Conservation (phyloP, 2,329 filamentous ascomycete genomes). For the Chrysoporthe deuterocubensis region DNA sequence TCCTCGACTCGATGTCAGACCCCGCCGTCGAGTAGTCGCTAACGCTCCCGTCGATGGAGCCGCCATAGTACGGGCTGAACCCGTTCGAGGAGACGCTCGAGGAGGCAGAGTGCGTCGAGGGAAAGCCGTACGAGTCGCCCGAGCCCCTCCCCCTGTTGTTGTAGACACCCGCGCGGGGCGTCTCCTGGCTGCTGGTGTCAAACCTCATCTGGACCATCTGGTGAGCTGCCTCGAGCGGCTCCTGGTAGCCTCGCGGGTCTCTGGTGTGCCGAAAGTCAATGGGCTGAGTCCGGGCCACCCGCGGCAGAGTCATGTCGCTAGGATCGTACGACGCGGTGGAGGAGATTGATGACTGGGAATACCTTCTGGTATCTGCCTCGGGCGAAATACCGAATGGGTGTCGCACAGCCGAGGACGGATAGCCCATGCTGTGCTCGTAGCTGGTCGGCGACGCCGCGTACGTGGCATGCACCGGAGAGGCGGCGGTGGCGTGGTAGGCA, state of each 20-base stretch:
- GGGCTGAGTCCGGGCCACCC: conserved; percentile 61
- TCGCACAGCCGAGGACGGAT: conserved; percentile 68
- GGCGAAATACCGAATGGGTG: conserved; percentile 61
- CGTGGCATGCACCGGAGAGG: conserved; percentile 67
- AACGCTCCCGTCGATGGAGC: conserved; percentile 80
- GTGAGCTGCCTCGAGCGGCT: conserved; percentile 89
- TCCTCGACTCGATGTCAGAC: conserved; percentile 87
- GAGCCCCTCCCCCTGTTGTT: conserved; percentile 70
- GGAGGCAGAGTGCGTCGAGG: conserved; percentile 78
- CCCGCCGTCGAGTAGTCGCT: conserved; percentile 92
- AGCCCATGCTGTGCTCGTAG: conserved; percentile 74
- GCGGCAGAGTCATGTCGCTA: conserved; percentile 37
- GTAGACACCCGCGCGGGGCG: conserved; percentile 81
- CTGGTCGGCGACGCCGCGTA: conserved; percentile 71
- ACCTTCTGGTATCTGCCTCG: conserved; percentile 66
- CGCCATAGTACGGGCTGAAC: conserved; percentile 78
- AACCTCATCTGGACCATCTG: conserved; percentile 87
- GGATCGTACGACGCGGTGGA: conserved; percentile 53
- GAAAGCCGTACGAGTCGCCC: conserved; percentile 89
- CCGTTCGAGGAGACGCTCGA: conserved; percentile 89
- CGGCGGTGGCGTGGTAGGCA: conserved; percentile 65
- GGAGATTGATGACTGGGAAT: conserved; percentile 82
- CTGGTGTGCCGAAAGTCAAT: conserved; percentile 60
- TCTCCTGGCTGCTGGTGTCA: conserved; percentile 69
- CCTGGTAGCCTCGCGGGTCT: conserved; percentile 65